Conservation (phyloP, 2,329 filamentous ascomycete species). For the Alternaria sp. region DNA sequence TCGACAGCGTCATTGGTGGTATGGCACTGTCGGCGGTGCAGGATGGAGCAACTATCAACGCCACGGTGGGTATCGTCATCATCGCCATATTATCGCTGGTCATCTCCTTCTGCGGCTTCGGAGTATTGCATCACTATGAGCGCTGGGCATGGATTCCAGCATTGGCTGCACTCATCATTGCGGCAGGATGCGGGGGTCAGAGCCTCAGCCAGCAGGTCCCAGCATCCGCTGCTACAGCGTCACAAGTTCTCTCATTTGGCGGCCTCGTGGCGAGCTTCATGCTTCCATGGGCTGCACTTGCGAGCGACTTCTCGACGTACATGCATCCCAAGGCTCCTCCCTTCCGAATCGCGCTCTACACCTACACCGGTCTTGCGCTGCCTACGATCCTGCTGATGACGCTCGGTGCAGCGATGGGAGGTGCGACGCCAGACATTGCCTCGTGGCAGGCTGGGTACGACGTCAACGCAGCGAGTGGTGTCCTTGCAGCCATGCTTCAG, state of each 20-base stretch:
- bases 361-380: conserved; percentile 61
- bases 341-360: conserved; percentile 60
- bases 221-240: conserved; percentile 52
- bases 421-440: conserved; percentile 61
- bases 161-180: conserved; percentile 61
- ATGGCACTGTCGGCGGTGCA: conserved; percentile 51
- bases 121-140: conserved; percentile 62
- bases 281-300: conserved; percentile 66
- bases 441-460: conserved; percentile 63
- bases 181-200: conserved; percentile 61
- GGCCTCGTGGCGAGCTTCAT: conserved; percentile 69
- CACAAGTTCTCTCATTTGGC: conserved; percentile 61
- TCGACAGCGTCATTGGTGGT: conserved; percentile 67
- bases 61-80: conserved; percentile 66
- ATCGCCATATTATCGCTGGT: conserved; percentile 63
- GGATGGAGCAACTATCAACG: conserved; percentile 52
- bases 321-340: conserved; percentile 62
- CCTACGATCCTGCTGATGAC: conserved; percentile 67
- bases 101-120: conserved; percentile 68
- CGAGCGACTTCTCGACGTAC: conserved; percentile 68
- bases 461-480: conserved; percentile 62
- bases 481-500: conserved; percentile 65
- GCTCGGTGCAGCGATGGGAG: conserved; percentile 69
- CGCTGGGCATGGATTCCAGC: conserved; percentile 64
- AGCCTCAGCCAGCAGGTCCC: conserved; percentile 57